Evolutionary conservation across 1,139 yeast species (phyloP).

Genomic region (Geotrichum carabidarum): DNA sequence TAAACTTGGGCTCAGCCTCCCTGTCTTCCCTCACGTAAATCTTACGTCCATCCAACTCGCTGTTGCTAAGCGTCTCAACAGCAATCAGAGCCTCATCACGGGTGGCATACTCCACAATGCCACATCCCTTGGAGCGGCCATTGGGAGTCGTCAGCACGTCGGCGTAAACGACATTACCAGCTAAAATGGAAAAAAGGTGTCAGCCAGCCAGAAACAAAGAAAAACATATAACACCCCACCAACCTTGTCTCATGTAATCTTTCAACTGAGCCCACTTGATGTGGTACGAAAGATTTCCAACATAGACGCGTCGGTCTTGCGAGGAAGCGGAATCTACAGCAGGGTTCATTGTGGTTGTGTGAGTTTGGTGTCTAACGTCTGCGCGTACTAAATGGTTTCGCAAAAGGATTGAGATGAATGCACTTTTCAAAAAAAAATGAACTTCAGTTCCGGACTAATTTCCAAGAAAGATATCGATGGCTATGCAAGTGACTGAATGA

Average conservation of each 20-base stretch:
- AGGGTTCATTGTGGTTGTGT: constrained; percentile 11
- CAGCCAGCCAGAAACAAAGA: background rate
- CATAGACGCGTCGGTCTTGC: constrained; percentile 43
- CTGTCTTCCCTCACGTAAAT: constrained; percentile 75
- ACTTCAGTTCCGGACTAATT: too few relatives aligned
- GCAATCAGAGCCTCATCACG: constrained; percentile 71
- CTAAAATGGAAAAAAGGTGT: constrained; percentile 25
- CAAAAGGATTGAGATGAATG: background rate
- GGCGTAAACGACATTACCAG: constrained; percentile 75
- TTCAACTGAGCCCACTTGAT: constrained; percentile 58
- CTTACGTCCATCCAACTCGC: constrained; percentile 66
- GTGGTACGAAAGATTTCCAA: constrained; percentile 60
- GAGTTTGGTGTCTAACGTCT: background rate
- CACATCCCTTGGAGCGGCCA: constrained; percentile 66
- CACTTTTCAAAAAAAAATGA: background rate
- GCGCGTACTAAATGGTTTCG: background rate
- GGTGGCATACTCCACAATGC: constrained; percentile 78
- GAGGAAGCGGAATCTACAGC: constrained; percentile 12
- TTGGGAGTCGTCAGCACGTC: constrained; percentile 80
- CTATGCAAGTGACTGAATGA: too few relatives aligned
- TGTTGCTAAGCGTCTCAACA: constrained; percentile 64
- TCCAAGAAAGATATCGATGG: too few relatives aligned
- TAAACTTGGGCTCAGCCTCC: constrained; percentile 33
- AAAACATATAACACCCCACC: background rate
- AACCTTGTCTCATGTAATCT: constrained; percentile 54